These are phyloP conservation scores for Tetrahymena thermophila DNA, from an alignment of 73 alveolate species.

Conservation along the genomic window DNA sequence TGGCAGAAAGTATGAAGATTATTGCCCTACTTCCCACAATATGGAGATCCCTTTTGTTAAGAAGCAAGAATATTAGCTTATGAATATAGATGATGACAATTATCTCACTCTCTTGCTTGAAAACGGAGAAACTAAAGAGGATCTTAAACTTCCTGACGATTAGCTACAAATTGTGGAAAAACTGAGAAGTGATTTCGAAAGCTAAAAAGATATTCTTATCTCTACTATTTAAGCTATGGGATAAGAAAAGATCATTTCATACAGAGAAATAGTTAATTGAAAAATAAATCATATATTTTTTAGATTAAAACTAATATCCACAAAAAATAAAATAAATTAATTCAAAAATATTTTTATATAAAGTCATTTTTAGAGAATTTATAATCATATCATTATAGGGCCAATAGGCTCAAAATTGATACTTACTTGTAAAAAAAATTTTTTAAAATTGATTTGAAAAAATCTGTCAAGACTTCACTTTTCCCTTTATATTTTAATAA, in stretches of 20 bases:
- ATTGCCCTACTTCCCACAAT: conserved; percentile 83
- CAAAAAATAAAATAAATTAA: no score
- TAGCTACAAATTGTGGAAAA: conserved; percentile 59
- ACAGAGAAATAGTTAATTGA: no score
- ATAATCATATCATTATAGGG: no score
- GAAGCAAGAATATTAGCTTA: conserved; percentile 69
- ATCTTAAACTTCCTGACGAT: conserved; percentile 79
- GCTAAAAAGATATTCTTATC: conserved; percentile 65
- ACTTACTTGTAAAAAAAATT: no score
- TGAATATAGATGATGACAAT: conserved; percentile 70
- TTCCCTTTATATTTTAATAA: no score
- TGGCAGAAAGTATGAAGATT: conserved; percentile 72
- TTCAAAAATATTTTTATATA: no score
- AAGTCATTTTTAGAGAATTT: no score
- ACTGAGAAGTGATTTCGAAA: conserved; percentile 54
- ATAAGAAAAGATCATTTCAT: conserved; percentile 65
- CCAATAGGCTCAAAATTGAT: no score
- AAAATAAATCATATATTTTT: no score
- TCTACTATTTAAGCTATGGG: conserved; percentile 79
- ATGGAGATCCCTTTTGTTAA: conserved; percentile 81
- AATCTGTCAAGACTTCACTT: no score
- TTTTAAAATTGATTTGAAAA: no score
- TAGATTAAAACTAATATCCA: no score
- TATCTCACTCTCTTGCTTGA: conserved; percentile 68
- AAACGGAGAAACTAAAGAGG: conserved; percentile 79